Evolutionary conservation across 192 early-diverging fungal genomes (phyloP), one percentile per base, ranked within the genome.

Genomic region (Podila clonocystis): DNA sequence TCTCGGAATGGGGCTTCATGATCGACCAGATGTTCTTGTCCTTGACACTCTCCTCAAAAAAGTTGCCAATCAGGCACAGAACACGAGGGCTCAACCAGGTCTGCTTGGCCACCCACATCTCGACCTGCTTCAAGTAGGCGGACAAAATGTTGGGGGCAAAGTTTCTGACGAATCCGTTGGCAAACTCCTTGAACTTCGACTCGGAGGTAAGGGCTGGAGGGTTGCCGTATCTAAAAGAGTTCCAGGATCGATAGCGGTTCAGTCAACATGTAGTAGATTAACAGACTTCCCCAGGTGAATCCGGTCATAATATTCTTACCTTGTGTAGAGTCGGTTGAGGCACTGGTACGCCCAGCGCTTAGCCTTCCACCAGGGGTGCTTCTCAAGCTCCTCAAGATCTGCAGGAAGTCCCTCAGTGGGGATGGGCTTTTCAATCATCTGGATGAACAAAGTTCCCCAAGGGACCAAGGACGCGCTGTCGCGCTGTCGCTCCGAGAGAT

Each of bases 311-410:
- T 15, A 55, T 55, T 24, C 52, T 24, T 55, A 55, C 52, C 52
- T 55, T 24, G 62, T 70, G 67, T 97, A 96, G 12, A 95, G 89
- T 24, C 90, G 91, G 88, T 97, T 95, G 74, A 99, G 85, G 83
- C 91, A 94, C 66, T 89, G 91, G 75, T 92, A 92, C 9, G 97
- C 93, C 97, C 98, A 98, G 75, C 97, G 97, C 82, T 97, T 98
- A 63, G 93, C 92, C 86, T 97, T 96, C 93, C 93, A 96, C 87
- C 90, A 95, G 24, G 92, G 91, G 80, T 94, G 91, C 73, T 92
- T 92, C 65, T 94, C 95, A 33, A 91, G 79, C 36, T 96, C 95
- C 55, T 94, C 91, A 2, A 82, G 67, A 61, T 91, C 89, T 48
- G 84, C 77, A 22, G 91, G 88, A 5, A 92, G 82, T 9, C 87